Conservation (phyloP, 202 grass and related monocot genomes). For the Zoysia matrella region DNA sequence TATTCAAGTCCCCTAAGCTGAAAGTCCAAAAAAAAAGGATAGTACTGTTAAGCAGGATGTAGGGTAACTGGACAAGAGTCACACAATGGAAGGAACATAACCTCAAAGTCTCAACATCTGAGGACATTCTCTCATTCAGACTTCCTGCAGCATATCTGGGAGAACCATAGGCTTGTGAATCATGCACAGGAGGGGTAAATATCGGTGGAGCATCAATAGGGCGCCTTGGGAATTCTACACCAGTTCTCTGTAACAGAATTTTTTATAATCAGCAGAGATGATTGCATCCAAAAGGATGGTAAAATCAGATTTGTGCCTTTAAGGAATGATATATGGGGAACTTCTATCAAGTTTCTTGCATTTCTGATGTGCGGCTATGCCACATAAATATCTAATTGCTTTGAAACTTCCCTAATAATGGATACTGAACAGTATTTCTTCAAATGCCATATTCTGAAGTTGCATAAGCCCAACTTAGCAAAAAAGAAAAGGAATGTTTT, state of each 20-base stretch:
- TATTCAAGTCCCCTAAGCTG: constrained; percentile 80
- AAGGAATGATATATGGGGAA: background rate
- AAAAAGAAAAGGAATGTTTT: background rate
- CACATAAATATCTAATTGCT: background rate
- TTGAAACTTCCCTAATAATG: background rate
- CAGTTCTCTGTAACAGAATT: constrained; percentile 57
- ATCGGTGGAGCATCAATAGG: constrained; percentile 69
- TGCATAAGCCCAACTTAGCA: background rate
- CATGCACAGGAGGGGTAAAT: constrained; percentile 65
- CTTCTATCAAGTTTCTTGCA: background rate
- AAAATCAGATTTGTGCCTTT: background rate
- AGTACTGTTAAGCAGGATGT: constrained; percentile 9
- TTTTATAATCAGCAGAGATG: constrained; percentile 21
- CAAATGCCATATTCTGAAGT: background rate
- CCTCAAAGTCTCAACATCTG: constrained; percentile 70
- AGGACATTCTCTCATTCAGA: constrained; percentile 55
- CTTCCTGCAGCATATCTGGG: constrained; percentile 51
- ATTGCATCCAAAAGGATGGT: background rate
- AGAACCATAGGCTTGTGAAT: constrained; percentile 60
- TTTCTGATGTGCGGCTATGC: background rate
- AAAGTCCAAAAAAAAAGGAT: constrained; percentile 4
- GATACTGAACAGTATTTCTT: background rate
- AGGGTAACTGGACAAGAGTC: constrained; percentile 18
- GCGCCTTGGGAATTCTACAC: constrained; percentile 78
- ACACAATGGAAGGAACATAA: constrained; percentile 34